Base-by-base conservation (phyloP, 768 basidiomycete species). In the Pleurotus tuoliensis region DNA sequence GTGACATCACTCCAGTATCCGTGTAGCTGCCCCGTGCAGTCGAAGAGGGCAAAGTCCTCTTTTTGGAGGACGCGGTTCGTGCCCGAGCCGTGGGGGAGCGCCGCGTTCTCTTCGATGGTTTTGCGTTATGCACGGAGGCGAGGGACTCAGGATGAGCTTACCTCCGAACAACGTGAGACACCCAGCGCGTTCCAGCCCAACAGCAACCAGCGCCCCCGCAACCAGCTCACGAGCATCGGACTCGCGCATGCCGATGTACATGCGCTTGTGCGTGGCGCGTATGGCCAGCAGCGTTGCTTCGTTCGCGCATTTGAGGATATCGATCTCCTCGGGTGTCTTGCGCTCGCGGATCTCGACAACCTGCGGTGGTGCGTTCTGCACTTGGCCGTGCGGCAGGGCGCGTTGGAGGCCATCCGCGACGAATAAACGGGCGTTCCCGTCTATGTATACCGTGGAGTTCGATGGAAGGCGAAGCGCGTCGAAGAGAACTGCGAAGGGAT, bases 1-100 rank as follows among this genome's bases (percentile, higher is more conserved):
- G 89, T 92, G 39, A 93, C 81, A 66, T 94, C 91, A 62, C 87
- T 86, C 46, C 79, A 67, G 65, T 95, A 94, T 1, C 87, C 90
- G 62, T 88, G 81, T 43, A 94, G 75, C 13, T 76, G 74, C 1
- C 83, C 90, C 7, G 82, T 87, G 51, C 82, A 80, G 66, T 94
- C 92, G 57, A 94, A 86, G 12, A 94, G 75, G 9, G 86, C 78
- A 56, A 90, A 80, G 61, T 95, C 92, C 4, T 74, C 63, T 53
- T 71, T 66, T 1, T 68, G 71, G 11, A 94, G 74, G 0, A 64
- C 63, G 30, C 84, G 80, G 64, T 94, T 88, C 0, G 86, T 86
- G 2, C 90, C 89, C 38, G 79, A 76, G 5, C 92, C 94, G 66
- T 94, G 93, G 3, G 92, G 92, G 20, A 92, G 80, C 2, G 91